phyloP scores from a whole-genome alignment of 2,329 filamentous ascomycete genomes.

The Trichoderma citrinoviride region DNA sequence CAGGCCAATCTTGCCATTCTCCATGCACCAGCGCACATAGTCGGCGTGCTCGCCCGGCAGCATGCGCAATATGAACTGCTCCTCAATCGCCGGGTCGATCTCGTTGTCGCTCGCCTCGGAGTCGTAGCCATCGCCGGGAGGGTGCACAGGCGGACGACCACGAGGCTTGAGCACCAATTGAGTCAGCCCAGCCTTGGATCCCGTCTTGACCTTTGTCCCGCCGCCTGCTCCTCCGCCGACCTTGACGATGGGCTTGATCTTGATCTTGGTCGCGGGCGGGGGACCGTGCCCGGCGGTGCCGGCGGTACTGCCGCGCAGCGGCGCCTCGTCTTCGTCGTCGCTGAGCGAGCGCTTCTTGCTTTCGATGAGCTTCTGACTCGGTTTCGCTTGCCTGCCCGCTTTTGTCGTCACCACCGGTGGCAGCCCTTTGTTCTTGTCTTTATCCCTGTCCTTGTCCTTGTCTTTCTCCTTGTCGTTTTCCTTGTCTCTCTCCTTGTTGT shows the following conservation, averaged over 20 bases:
- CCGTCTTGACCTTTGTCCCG: slow-evolving; percentile 24
- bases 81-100: slow-evolving; percentile 80
- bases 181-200: slow-evolving; percentile 38
- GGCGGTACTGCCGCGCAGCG: slow-evolving; percentile 44
- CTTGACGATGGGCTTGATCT: slow-evolving; percentile 40
- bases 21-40: slow-evolving; percentile 72
- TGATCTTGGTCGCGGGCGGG: slow-evolving; percentile 52
- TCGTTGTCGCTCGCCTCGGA: slow-evolving; percentile 93
- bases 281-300: slow-evolving; percentile 38
- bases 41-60: slow-evolving; percentile 80
- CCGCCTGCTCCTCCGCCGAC: slow-evolving; percentile 1
- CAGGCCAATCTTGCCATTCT: slow-evolving; percentile 72
- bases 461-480: slow-evolving; percentile 9
- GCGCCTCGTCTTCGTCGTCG: slow-evolving; percentile 48
- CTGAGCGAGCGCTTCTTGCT: slow-evolving; percentile 61
- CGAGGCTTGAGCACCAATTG: slow-evolving; percentile 57
- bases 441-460: not conserved
- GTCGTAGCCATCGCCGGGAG: slow-evolving; percentile 87
- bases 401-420: slow-evolving; percentile 49
- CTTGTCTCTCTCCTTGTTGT: slow-evolving; percentile 19
- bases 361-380: slow-evolving; percentile 55
- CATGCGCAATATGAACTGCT: slow-evolving; percentile 88
- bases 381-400: slow-evolving; percentile 58
- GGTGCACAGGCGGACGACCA: slow-evolving; percentile 65
- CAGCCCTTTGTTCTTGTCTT: slow-evolving; percentile 8